Conservation (phyloP, 306 rosid genomes). For the Quillaja saponaria region DNA sequence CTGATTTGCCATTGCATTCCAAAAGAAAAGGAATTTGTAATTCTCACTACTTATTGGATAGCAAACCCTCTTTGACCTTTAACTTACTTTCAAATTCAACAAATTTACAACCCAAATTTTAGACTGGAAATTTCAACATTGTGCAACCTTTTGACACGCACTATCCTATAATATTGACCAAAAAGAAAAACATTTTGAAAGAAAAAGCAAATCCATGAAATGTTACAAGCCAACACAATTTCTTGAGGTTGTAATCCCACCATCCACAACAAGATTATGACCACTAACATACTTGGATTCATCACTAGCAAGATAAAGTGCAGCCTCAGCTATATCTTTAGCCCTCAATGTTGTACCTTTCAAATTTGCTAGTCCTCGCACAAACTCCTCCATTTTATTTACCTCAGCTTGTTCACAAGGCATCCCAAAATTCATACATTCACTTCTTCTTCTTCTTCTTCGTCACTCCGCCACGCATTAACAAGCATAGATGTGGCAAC, state of each 20-base stretch:
- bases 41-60: too few species aligned
- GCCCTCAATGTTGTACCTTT: slow-evolving; percentile 69
- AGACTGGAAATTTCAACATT: too few species aligned
- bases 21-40: too few species aligned
- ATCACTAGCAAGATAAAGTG: slow-evolving; percentile 87
- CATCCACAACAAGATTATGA: slow-evolving; percentile 89
- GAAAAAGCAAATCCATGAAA: not conserved
- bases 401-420: slow-evolving; percentile 58
- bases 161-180: slow-evolving; percentile 2
- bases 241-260: slow-evolving; percentile 78
- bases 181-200: not conserved
- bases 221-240: slow-evolving; percentile 66
- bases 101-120: too few species aligned
- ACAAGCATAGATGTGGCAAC: slow-evolving; percentile 90
- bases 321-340: slow-evolving; percentile 86
- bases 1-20: too few species aligned
- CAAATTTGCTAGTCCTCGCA: slow-evolving; percentile 70
- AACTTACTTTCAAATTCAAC: too few species aligned
- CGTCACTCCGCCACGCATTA: slow-evolving; percentile 59
- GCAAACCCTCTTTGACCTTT: too few species aligned
- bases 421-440: slow-evolving; percentile 39
- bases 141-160: too few species aligned
- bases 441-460: slow-evolving; percentile 29
- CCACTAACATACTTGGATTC: slow-evolving; percentile 92
- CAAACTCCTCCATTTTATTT: slow-evolving; percentile 80